Base-by-base conservation (phyloP, 2,329 filamentous ascomycete genomes). In the Aureobasidium pullulans region DNA sequence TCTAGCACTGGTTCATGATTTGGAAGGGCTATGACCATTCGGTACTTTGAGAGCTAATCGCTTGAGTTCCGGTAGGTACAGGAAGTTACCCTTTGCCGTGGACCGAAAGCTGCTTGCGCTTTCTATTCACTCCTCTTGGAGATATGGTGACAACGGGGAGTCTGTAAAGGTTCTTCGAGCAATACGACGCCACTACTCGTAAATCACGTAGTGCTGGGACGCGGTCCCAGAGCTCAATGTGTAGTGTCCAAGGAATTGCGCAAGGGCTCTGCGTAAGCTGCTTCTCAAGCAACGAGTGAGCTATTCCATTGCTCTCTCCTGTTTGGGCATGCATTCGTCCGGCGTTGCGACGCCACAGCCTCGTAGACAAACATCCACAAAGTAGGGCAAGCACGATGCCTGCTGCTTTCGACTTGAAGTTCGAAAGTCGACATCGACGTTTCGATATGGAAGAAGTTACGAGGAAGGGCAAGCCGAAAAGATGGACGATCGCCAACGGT, bases 371-470 rank as follows among this genome's bases (percentile, higher is more conserved):
- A 43, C 34, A 5, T 34, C 39, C 50, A 28, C 48, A 6, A 43
- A 43, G 39, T 6, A 37, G 16, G 19, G 11, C 19, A 46, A 15
- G 10, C 15, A 36, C 3, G 23, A 9, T 4, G 29, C 40, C 32
- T 15, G 13, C 13, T 7, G 8, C 6, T 34, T 10, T 28, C 6
- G 6, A n/a, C 28, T 44, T n/a, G 31, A 28, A 29, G 29, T 2
- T 7, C 16, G 8, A 10, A 13, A 29, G 40, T 28, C 3, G 29
- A 34, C 39, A 32, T 56, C 52, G 40, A 56, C 52, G 52, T 56
- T 56, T 56, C 52, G 31, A 56, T 46, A 56, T 56, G 13, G 52
- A 56, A 56, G 52, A 56, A 56, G 40, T 46, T 56, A 37, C 40
- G 31, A 44, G 39, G 31, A 56, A 43, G 29, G 6, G 29, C 42